Base-by-base conservation (phyloP, 768 basidiomycete genomes). In the Postia placenta region DNA sequence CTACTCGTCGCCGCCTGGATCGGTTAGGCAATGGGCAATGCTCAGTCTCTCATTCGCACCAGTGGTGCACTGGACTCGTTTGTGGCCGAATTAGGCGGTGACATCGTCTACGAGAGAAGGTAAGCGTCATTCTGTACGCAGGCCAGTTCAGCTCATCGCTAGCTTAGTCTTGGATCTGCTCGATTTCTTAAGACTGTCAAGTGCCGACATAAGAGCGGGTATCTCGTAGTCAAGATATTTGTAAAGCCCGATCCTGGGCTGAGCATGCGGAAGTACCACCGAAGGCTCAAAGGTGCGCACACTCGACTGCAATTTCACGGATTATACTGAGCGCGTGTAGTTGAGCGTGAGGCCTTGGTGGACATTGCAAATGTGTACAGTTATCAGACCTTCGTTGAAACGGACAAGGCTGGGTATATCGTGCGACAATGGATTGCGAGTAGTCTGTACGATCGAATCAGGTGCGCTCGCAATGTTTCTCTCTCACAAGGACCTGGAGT, bases 401-500 rank as follows among this genome's bases (percentile, higher is more conserved):
- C 93, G 0, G 96, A 97, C 58, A 90, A 88, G 63, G 96, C 94
- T 5, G 96, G 92, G 0, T 98, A 94, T 67, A 79, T 97, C 25
- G 81, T 98, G 47, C 76, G 95, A 19, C 95, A 98, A 65, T 99
- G 92, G 91, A 73, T 92, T 19, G 87, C 91, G 4, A 93, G 88
- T 59, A 97, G 87, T 60, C 72, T 98, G 15, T 99, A 98, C 64
- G 96, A 98, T 65, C 82, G 95, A 47, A 97, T 99, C 60, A 97
- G 94, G 94, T 92, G 52, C 47, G 81, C 62, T 4, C 3, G 17
- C 12, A 6, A 43, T n/a, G n/a, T n/a, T n/a, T n/a, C n/a, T n/a
- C n/a, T n/a, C n/a, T n/a, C n/a, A n/a, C n/a, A n/a, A n/a, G n/a
- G n/a, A n/a, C n/a, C n/a, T n/a, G n/a, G n/a, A n/a, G n/a, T n/a